Percentiles rank a stretch among this genome's conserved stretches.
These are phyloP conservation scores for Inonotus hispidus DNA, from an alignment of 1,284 basidiomycete genomes.

Conservation along the genomic window DNA sequence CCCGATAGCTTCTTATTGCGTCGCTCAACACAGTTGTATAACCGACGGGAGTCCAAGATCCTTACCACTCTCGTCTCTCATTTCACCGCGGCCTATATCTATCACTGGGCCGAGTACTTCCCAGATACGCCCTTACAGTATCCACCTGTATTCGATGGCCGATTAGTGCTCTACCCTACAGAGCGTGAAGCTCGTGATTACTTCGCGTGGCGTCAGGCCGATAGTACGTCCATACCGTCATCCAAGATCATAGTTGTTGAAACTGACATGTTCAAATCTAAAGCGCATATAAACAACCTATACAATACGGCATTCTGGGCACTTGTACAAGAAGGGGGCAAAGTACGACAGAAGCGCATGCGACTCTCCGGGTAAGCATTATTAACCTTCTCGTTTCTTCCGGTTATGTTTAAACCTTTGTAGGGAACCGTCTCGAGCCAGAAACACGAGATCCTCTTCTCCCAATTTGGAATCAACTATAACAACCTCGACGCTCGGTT, in stretches of 20 bases:
- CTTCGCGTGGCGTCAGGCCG: conserved; percentile 93
- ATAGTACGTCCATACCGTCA: conserved; percentile 57
- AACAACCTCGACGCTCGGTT: conserved; percentile 71
- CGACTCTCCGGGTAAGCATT: conserved; percentile 56
- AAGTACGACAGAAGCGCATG: conserved; percentile 79
- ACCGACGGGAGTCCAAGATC: conserved; percentile 85
- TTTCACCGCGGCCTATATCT: conserved; percentile 92
- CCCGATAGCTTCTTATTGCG: conserved; percentile 76
- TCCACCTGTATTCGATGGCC: conserved; percentile 90
- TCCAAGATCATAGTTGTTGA: conserved; percentile 1
- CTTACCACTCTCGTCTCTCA: conserved; percentile 83
- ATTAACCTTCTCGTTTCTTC: neutral
- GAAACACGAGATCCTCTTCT: conserved; percentile 90
- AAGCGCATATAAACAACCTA: conserved; percentile 97
- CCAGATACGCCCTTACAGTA: conserved; percentile 66
- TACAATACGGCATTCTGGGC: conserved; percentile 98
- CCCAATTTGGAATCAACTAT: conserved; percentile 84
- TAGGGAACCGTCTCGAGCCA: conserved; percentile 85
- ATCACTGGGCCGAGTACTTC: conserved; percentile 80
- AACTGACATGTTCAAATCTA: conserved; percentile 17
- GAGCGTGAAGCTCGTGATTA: conserved; percentile 80
- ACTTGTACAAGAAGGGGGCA: conserved; percentile 77
- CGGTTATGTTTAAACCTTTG: conserved; percentile 4
- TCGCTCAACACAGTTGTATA: conserved; percentile 73
- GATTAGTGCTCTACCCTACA: conserved; percentile 82